Evolutionary conservation across 345 rosid species (phyloP).

Genomic region (Litchi chinensis): DNA sequence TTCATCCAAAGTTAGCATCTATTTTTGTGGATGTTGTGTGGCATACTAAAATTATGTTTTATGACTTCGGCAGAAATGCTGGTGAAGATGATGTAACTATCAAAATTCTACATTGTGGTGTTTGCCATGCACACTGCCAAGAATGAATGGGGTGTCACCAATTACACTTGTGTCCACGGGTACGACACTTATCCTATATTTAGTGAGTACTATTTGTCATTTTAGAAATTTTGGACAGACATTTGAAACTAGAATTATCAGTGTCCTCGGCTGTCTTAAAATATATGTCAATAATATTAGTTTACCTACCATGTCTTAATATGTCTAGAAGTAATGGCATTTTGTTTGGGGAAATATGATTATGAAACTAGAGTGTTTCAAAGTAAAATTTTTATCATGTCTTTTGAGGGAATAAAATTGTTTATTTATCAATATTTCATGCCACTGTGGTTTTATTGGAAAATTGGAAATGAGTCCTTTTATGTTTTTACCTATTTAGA

Average conservation of each 20-base stretch:
- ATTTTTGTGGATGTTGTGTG: neutral
- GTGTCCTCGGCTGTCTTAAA: too few relatives aligned
- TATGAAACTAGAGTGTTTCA: too few relatives aligned
- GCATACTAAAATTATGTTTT: neutral
- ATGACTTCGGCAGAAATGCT: slow-evolving; percentile 49
- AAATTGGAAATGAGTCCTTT: neutral
- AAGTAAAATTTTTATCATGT: too few relatives aligned
- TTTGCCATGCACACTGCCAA: slow-evolving; percentile 73
- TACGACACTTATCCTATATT: slow-evolving; percentile 28
- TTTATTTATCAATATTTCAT: neutral
- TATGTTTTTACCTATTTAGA: neutral
- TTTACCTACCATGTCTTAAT: neutral
- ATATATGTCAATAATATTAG: too few relatives aligned
- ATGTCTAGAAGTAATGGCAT: neutral
- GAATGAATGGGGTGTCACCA: too few relatives aligned
- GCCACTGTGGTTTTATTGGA: neutral
- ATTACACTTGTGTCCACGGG: slow-evolving; percentile 93
- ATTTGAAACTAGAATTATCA: too few relatives aligned
- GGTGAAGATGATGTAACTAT: slow-evolving; percentile 79
- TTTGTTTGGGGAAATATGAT: too few relatives aligned
- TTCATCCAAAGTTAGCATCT: neutral
- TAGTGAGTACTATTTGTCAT: too few relatives aligned
- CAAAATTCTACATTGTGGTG: slow-evolving; percentile 77
- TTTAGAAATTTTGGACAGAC: too few relatives aligned
- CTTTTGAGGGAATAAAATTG: neutral